phyloP scores from a whole-genome alignment of 225 moss, liverwort and hornwort genomes.

The Straminergon stramineum region DNA sequence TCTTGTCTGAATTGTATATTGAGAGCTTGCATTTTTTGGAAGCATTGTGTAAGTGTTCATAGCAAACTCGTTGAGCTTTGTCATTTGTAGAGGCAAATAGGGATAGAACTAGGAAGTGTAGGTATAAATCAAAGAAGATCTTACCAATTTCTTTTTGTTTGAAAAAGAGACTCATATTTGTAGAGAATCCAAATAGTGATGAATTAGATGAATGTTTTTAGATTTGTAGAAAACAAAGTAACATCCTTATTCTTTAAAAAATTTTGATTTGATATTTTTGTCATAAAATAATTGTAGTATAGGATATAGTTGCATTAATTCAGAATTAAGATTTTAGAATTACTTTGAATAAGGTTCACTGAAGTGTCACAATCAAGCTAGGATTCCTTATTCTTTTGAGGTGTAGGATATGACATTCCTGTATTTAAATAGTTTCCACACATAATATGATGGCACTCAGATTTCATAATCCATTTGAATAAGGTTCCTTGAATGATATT shows the following conservation, averaged over 20 bases:
- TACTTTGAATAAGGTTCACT: not conserved
- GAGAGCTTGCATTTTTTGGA: not conserved
- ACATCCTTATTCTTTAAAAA: not conserved
- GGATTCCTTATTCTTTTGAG: not conserved
- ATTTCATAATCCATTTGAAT: not conserved
- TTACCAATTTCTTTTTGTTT: no score
- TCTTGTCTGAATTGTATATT: not conserved
- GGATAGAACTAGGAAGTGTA: no score
- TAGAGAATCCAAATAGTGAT: no score
- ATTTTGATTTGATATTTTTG: not conserved
- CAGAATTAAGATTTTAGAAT: not conserved
- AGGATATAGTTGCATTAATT: no score
- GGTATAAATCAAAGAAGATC: no score
- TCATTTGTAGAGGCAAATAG: no score
- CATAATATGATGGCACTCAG: fast-evolving
- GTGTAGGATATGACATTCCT: not conserved
- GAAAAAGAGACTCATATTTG: no score
- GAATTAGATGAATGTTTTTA: no score
- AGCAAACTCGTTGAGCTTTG: no score
- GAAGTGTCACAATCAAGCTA: not conserved
- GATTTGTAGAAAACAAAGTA: not conserved
- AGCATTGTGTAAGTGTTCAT: no score
- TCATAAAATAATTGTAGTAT: no score
- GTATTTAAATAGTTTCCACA: not conserved
- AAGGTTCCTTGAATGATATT: not conserved